Percentiles rank a stretch among this genome's conserved stretches.
phyloP scores from a whole-genome alignment of 345 rosid species.

The Eucalyptus cladocalyx region DNA sequence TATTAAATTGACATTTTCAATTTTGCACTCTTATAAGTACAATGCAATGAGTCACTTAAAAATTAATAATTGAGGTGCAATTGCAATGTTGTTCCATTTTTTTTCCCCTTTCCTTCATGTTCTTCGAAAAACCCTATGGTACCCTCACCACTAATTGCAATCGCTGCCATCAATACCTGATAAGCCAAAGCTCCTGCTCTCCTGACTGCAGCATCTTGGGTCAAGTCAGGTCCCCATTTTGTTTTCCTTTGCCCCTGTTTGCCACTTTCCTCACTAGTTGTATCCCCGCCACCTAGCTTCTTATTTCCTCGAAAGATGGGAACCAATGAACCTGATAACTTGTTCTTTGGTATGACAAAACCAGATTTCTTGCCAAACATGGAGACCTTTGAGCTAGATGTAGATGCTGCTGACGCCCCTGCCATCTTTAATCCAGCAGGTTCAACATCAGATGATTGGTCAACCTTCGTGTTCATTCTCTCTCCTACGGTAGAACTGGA shows the following conservation, averaged over 20 bases:
- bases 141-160: no score
- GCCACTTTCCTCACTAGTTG: conserved; percentile 17
- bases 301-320: conserved; percentile 55
- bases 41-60: no score
- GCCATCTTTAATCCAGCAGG: conserved; percentile 23
- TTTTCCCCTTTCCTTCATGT: no score
- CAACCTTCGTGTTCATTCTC: conserved; percentile 12
- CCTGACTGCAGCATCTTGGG: conserved; percentile 52
- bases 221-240: conserved; percentile 77
- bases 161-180: conserved; percentile 36
- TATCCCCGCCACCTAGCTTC: conserved; percentile 17
- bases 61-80: no score
- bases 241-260: conserved; percentile 58
- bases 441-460: conserved; percentile 10
- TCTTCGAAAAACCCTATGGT: no score
- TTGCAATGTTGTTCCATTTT: no score
- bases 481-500: not conserved
- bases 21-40: no score
- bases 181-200: conserved; percentile 60
- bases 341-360: conserved; percentile 89
- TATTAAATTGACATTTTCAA: no score
- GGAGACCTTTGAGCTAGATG: conserved; percentile 43
- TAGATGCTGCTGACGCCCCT: conserved; percentile 15
- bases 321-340: conserved; percentile 73
- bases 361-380: conserved; percentile 73